Conservation (phyloP, 78 protist species). For the Capsaspora owczarzaki region DNA sequence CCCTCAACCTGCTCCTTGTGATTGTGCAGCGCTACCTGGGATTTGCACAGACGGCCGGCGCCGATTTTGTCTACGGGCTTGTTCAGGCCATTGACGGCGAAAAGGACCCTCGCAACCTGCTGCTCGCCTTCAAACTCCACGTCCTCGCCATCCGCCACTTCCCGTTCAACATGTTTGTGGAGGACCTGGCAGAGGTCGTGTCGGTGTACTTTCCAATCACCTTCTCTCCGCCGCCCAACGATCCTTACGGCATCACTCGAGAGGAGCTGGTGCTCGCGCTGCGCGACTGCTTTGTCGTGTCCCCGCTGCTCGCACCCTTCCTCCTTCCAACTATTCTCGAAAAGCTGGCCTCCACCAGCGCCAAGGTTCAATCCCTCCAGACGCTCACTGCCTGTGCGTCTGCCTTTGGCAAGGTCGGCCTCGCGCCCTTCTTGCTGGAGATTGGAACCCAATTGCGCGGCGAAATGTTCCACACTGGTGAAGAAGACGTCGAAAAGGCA, state of each 20-base stretch:
- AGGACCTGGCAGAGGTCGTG: slow-evolving; percentile 64
- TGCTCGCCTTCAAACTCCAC: slow-evolving; percentile 42
- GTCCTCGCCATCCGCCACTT: background rate
- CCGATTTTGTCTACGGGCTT: slow-evolving; percentile 60
- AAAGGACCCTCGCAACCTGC: slow-evolving; percentile 88
- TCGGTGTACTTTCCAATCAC: slow-evolving; percentile 80
- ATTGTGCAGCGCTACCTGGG: background rate
- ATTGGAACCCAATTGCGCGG: background rate
- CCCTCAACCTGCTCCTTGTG: background rate
- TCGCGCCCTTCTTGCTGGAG: background rate
- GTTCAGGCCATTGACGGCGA: slow-evolving; percentile 80
- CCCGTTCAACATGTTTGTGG: background rate
- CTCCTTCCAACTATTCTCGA: background rate
- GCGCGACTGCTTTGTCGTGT: background rate
- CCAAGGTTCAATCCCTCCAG: background rate
- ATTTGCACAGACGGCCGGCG: slow-evolving; percentile 13
- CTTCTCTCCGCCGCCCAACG: slow-evolving; percentile 77
- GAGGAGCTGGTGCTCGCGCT: background rate
- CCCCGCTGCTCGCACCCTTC: background rate
- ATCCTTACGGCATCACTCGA: slow-evolving; percentile 35
- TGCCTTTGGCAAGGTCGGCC: background rate
- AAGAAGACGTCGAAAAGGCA: background rate
- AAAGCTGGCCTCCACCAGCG: background rate
- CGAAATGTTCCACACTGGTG: background rate
- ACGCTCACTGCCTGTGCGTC: background rate